Conservation (phyloP, 1,284 basidiomycete species). For the Ceratobasidium sp. region DNA sequence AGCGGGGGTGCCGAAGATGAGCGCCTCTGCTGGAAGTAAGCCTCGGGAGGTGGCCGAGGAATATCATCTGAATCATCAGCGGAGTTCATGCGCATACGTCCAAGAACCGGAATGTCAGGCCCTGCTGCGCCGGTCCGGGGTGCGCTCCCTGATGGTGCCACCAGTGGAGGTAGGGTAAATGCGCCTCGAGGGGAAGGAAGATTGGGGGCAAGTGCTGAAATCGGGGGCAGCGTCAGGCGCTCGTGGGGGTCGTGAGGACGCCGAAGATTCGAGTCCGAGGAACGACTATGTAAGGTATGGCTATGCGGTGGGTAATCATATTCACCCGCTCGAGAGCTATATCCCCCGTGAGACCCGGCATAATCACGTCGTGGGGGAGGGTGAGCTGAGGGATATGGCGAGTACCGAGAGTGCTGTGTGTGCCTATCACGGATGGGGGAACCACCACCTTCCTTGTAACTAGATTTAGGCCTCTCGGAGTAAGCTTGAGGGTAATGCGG, state of each 20-base stretch:
- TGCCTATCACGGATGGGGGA: slow-evolving; percentile 37
- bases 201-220: slow-evolving; percentile 37
- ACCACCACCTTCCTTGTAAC: slow-evolving; percentile 24
- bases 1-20: slow-evolving; percentile 37
- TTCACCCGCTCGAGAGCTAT: slow-evolving; percentile 17
- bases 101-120: slow-evolving; percentile 20
- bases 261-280: slow-evolving; percentile 31
- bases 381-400: slow-evolving; percentile 31
- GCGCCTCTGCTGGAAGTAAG: slow-evolving; percentile 34
- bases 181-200: slow-evolving; percentile 37
- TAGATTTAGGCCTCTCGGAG: slow-evolving; percentile 20
- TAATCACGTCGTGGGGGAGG: slow-evolving; percentile 25
- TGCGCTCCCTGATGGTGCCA: slow-evolving; percentile 5
- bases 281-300: slow-evolving; percentile 22
- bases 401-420: slow-evolving; percentile 25
- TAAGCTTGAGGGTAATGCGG: slow-evolving; percentile 16
- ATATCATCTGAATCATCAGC: slow-evolving; percentile 28
- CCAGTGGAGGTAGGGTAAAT: slow-evolving; percentile 37
- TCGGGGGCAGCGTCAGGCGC: slow-evolving; percentile 36
- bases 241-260: slow-evolving; percentile 34
- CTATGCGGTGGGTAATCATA: slow-evolving; percentile 11
- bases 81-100: slow-evolving; percentile 37
- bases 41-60: slow-evolving; percentile 27
- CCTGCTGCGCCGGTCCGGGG: background rate
- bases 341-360: background rate